Conservation (phyloP, 768 basidiomycete genomes). For the Tylopilus rubrobrunneus region DNA sequence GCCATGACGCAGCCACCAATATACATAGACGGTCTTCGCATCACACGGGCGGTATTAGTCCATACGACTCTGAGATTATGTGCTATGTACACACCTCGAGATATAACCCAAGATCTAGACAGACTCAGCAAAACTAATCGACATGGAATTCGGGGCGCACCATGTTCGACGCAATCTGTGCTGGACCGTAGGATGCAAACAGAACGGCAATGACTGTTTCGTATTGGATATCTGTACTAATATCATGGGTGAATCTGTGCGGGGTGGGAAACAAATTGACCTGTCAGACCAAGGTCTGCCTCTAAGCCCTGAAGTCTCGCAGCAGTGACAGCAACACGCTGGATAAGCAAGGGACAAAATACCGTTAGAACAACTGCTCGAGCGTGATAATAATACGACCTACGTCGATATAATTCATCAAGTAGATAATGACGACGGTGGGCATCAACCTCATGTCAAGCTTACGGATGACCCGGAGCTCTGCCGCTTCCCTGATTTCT, state of each 20-base stretch:
- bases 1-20: slow-evolving; percentile 55
- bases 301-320: slow-evolving; percentile 40
- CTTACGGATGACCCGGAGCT: slow-evolving; percentile 23
- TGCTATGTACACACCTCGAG: slow-evolving; percentile 36
- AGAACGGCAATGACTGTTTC: slow-evolving; percentile 48
- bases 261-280: slow-evolving; percentile 10
- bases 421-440: slow-evolving; percentile 21
- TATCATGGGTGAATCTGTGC: background rate
- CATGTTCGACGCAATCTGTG: slow-evolving; percentile 68
- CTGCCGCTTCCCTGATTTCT: slow-evolving; percentile 14
- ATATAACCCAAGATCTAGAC: slow-evolving; percentile 54
- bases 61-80: background rate
- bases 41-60: background rate
- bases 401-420: slow-evolving; percentile 28
- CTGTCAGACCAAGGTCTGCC: slow-evolving; percentile 34
- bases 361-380: background rate
- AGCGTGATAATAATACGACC: background rate
- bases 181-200: slow-evolving; percentile 58
- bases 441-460: slow-evolving; percentile 30
- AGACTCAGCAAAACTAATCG: background rate
- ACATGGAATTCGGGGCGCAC: slow-evolving; percentile 25
- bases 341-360: background rate
- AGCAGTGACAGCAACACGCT: slow-evolving; percentile 38
- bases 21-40: slow-evolving; percentile 53
- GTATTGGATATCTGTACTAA: slow-evolving; percentile 46